A percentile compares a stretch with the other conserved stretches of the same genome.
Conservation (phyloP, 2,329 filamentous ascomycete species). For the Xylaria sp. region DNA sequence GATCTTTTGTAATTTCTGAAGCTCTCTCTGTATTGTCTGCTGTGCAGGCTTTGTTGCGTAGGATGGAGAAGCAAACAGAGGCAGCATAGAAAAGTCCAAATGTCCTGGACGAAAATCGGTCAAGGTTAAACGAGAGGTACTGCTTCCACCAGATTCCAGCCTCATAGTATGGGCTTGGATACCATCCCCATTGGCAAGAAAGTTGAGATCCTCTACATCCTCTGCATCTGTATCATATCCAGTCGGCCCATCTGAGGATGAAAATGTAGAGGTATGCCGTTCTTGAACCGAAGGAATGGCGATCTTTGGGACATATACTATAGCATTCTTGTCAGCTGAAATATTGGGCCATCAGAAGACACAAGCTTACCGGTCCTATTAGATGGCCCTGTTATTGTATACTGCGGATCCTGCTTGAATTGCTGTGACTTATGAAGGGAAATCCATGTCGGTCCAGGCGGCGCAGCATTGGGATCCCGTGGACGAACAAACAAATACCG, state of each 20-base stretch:
- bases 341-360: neutral
- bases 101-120: conserved; percentile 72
- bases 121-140: conserved; percentile 26
- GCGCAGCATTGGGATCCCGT: neutral
- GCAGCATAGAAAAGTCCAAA: conserved; percentile 70
- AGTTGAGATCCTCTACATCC: conserved; percentile 50
- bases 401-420: conserved; percentile 42
- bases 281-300: conserved; percentile 46
- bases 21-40: conserved; percentile 70
- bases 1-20: conserved; percentile 69
- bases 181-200: conserved; percentile 50
- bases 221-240: conserved; percentile 58
- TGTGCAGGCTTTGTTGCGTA: conserved; percentile 72
- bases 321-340: neutral
- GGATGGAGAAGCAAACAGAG: conserved; percentile 70
- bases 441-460: neutral
- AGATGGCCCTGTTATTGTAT: conserved; percentile 31
- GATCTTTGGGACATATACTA: conserved; percentile 45
- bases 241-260: conserved; percentile 19
- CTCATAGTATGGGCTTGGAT: conserved; percentile 20
- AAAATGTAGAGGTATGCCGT: neutral
- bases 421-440: neutral
- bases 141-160: conserved; percentile 27
- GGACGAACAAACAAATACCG: conserved; percentile 76
- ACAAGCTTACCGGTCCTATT: neutral